A percentile compares a stretch with the other conserved stretches of the same genome.
These are phyloP conservation scores for Wickerhamomyces xylosicus DNA, from an alignment of 805 yeast genomes.

Conservation along the genomic window DNA sequence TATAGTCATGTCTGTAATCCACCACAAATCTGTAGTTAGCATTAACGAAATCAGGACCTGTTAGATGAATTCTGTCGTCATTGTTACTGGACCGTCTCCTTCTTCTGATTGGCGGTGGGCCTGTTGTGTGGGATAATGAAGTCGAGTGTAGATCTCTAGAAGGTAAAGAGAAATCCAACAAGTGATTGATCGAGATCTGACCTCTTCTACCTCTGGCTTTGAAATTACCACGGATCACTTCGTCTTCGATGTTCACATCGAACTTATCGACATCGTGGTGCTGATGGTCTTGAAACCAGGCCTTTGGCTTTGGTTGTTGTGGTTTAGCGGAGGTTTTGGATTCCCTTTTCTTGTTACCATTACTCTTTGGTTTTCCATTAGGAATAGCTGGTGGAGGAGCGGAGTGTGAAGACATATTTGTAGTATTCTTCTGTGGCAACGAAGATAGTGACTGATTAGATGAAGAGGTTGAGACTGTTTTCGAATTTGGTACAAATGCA, in stretches of 20 bases:
- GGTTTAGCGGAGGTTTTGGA: conserved; percentile 2
- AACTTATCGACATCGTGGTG: conserved; percentile 11
- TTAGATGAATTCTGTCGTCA: conserved; percentile 33
- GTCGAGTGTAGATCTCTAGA: conserved; percentile 21
- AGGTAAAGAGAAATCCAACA: conserved; percentile 47
- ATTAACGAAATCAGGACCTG: conserved; percentile 65
- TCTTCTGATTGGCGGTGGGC: conserved; percentile 11
- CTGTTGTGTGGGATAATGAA: not conserved
- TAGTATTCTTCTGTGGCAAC: conserved; percentile 1
- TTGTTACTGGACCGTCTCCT: conserved; percentile 19
- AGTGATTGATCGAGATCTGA: conserved; percentile 49
- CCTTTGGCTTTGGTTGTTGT: not conserved
- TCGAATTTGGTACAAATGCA: conserved; percentile 9
- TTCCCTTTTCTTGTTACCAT: conserved; percentile 5
- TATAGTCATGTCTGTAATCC: conserved; percentile 47
- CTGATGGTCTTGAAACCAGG: not conserved
- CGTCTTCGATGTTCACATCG: conserved; percentile 25
- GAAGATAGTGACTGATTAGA: not conserved
- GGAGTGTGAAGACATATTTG: conserved; percentile 12
- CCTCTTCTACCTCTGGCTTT: conserved; percentile 29
- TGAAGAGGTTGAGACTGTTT: conserved; percentile 1
- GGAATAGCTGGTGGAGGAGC: conserved; percentile 10
- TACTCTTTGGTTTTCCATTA: conserved; percentile 1
- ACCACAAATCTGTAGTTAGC: conserved; percentile 79
- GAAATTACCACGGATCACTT: conserved; percentile 20